Base-by-base conservation (phyloP, 2,329 filamentous ascomycete species). In the Talaromyces sp. region DNA sequence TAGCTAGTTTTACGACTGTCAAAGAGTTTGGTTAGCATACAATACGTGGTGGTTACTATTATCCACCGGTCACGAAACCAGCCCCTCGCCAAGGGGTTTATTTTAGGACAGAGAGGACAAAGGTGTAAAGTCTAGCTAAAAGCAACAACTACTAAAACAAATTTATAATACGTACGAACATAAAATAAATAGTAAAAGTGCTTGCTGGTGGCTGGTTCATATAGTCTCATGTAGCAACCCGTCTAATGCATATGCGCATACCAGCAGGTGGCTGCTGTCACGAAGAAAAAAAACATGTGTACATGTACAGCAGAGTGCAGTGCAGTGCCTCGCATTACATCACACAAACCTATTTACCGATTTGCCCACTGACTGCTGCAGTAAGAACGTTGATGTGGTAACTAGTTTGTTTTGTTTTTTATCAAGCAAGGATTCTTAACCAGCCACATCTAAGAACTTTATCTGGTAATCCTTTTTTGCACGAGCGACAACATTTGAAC, bases 251-350 rank as follows among this genome's bases (percentile, higher is more conserved):
- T 56, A 50, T 51, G 47, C 33, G 52, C 61, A 59, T 59, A 56
- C 61, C 61, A 34, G 57, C 55, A 47, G 40, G 60, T 61, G 60
- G 60, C 60, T 61, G 50, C 60, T 61, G 50, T 59, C 61, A 56
- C 36, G 18, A 30, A 6, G 16, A 40, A 12, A 10, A 18, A 7
- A 31, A 59, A 52, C 57, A 59, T 62, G 61, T 62, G 56, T 56
- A 42, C 56, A 52, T 23, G 23, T 23, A 23, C 23, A 23, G 23
- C 23, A 23, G 23, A 23, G 50, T 6, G 27, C 50, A 52, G 50
- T 31, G 50, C 50, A 47, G 44, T 27, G 44, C 44, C 44, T 47
- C 44, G 44, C 44, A 47, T 47, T 10, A 3, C 16, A 47, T 14
- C n/a, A 47, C 16, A 3, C 6, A 23, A 6, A 47, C 23, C 23